A percentile compares a stretch with the other conserved stretches of the same genome.
Conservation (phyloP, 495 filamentous ascomycete species). For the Tuber melanosporum region DNA sequence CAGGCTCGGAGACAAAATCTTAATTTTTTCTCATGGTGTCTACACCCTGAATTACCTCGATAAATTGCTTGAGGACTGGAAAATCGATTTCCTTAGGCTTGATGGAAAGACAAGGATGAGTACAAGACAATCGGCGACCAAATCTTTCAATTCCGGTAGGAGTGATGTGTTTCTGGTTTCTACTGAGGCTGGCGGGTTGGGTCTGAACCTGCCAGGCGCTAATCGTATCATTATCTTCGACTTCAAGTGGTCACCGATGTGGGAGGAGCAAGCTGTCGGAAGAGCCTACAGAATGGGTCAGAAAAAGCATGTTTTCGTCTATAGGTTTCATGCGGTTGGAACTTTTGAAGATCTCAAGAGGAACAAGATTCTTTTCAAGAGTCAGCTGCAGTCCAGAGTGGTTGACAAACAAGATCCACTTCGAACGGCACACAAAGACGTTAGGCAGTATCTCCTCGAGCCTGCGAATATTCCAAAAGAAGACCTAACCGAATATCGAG, state of each 20-base stretch:
- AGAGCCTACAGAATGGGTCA: constrained; percentile 85
- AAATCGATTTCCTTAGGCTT: constrained; percentile 51
- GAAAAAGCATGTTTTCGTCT: constrained; percentile 74
- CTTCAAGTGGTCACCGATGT: constrained; percentile 68
- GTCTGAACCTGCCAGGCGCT: constrained; percentile 75
- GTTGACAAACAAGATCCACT: constrained; percentile 74
- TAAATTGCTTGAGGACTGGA: constrained; percentile 46
- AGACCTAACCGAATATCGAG: constrained; percentile 50
- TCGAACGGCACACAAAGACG: constrained; percentile 50
- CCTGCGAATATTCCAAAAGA: constrained; percentile 51
- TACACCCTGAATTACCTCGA: constrained; percentile 64
- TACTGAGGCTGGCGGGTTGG: constrained; percentile 71
- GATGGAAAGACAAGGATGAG: constrained; percentile 56
- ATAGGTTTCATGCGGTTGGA: constrained; percentile 71
- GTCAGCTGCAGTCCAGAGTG: constrained; percentile 66
- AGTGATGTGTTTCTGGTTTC: constrained; percentile 69
- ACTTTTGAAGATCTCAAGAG: constrained; percentile 70
- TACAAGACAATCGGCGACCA: constrained; percentile 55
- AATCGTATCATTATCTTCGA: constrained; percentile 89
- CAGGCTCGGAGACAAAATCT: constrained; percentile 58
- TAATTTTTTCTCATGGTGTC: constrained; percentile 74
- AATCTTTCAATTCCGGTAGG: constrained; percentile 56
- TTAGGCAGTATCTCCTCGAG: constrained; percentile 52
- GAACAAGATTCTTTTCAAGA: constrained; percentile 71
- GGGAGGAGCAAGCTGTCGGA: constrained; percentile 84